Percentiles rank a stretch among this genome's conserved stretches.
Evolutionary conservation across 83 land plant genomes (phyloP).

Genomic region (Picea engelmannii): DNA sequence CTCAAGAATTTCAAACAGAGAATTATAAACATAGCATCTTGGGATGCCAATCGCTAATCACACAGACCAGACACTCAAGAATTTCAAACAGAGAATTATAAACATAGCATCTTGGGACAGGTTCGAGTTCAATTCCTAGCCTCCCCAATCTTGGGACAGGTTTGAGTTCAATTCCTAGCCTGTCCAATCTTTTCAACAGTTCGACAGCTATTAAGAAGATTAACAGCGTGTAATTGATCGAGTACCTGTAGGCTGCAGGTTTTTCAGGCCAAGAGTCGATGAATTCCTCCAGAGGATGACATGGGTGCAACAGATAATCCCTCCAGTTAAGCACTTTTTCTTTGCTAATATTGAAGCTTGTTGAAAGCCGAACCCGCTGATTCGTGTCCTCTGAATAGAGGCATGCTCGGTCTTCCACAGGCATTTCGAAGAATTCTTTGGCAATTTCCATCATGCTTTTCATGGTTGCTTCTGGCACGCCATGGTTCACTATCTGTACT

Average conservation of each 20-base stretch:
- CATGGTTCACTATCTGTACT: constrained; percentile 56
- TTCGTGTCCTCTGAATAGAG: constrained; percentile 59
- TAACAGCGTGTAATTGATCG: neutral
- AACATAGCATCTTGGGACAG: no score
- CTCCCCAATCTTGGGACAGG: constrained; percentile 37
- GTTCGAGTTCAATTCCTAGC: neutral
- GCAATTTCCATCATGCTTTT: constrained; percentile 45
- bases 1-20: no score
- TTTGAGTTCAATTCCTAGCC: neutral
- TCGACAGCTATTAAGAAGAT: neutral
- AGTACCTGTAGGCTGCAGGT: constrained; percentile 61
- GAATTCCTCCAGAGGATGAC: constrained; percentile 50
- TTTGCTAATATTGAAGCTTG: constrained; percentile 56
- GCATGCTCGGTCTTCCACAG: constrained; percentile 58
- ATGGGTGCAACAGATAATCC: constrained; percentile 58
- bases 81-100: no score
- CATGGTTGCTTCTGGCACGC: constrained; percentile 29
- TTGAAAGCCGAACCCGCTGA: constrained; percentile 48
- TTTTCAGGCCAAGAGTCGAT: constrained; percentile 59
- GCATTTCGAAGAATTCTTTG: constrained; percentile 46
- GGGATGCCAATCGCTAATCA: no score
- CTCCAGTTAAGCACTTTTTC: constrained; percentile 63
- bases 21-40: no score
- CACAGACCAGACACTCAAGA: no score
- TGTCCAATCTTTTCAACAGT: neutral